Evolutionary conservation across 306 rosid species (phyloP), one percentile per base, ranked within the genome.

Genomic region (Acmispon strigosus): DNA sequence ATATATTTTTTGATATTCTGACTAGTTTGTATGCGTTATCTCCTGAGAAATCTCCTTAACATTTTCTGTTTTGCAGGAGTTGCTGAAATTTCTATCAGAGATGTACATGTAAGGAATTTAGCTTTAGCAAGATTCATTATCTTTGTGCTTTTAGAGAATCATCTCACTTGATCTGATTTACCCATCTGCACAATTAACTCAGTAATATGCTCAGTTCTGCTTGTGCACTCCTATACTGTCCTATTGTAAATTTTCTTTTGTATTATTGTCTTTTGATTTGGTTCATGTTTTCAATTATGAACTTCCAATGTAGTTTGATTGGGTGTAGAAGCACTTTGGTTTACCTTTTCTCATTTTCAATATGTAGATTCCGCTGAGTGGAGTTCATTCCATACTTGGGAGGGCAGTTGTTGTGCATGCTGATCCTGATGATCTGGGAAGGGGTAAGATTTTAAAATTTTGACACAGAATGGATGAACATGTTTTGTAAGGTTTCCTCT

Each of bases 371-470:
- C 84, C 83, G 7, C 81, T 88, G 14, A 77, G 47, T 69, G 95
- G 87, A 15, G 78, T 77, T 74, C 86, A 88, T 81, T 88, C 91
- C 52, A 78, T 88, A 49, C 79, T 88, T 10, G 91, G 91, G 27
- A 80, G 91, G 72, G 91, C 89, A 5, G 89, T 84, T 11, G 89
- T 86, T 57, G 91, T 88, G 62, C 95, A 88, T 53, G 90, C 89
- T 56, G 94, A 88, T 86, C 87, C 89, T 8, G 94, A 88, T 76
- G 94, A 86, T 78, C 94, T 88, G 76, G 89, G 94, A 56, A 80
- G 69, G 69, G 94, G 90, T 86, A 81, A 70, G 76, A 59, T 69
- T 75, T 63, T 10, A 3, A 68, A 80, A 7, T 13, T 70, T 70
- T 42, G 55, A 16, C 56, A 2, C n/a, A 34, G 45, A 73, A 29